phyloP scores from a whole-genome alignment of 2,329 filamentous ascomycete genomes.

The Hirsutella rhossiliensis region DNA sequence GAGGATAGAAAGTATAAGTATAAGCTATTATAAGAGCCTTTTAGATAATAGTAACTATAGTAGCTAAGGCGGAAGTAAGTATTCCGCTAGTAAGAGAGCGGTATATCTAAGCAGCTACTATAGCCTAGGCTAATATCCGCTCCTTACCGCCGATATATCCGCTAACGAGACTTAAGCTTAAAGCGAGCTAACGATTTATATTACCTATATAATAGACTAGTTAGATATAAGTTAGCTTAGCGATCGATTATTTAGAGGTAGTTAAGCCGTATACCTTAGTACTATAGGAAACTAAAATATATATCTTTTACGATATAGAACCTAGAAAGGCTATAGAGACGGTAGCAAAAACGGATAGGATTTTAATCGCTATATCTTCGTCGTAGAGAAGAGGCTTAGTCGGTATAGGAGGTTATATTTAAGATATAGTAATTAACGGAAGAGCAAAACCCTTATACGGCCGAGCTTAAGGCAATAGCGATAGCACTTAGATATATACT shows the following conservation, averaged over 20 bases:
- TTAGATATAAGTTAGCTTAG: background rate
- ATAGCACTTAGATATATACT: slow-evolving; percentile 4
- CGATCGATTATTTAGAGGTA: too few relatives aligned
- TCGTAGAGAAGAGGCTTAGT: too few relatives aligned
- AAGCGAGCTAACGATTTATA: background rate
- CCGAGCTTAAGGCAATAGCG: slow-evolving; percentile 4
- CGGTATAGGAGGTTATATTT: too few relatives aligned
- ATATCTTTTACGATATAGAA: too few relatives aligned
- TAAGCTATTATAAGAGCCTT: slow-evolving; percentile 2
- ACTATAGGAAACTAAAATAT: background rate
- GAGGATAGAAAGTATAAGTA: slow-evolving; percentile 1
- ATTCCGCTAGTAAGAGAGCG: background rate
- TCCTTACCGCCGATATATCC: background rate
- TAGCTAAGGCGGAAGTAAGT: slow-evolving; percentile 2
- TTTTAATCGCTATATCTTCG: too few relatives aligned
- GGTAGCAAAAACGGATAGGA: too few relatives aligned
- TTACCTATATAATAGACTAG: background rate
- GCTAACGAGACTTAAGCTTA: background rate
- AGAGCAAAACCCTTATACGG: slow-evolving; percentile 7
- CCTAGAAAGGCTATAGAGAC: too few relatives aligned
- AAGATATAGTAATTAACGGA: background rate
- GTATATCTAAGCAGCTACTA: too few relatives aligned
- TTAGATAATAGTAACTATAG: background rate
- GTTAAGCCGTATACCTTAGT: background rate
- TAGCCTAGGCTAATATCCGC: too few relatives aligned